Percentiles rank a stretch among this genome's conserved stretches.
These are phyloP conservation scores for Penicillium macrosclerotiorum DNA, from an alignment of 495 filamentous ascomycete species.

Conservation along the genomic window DNA sequence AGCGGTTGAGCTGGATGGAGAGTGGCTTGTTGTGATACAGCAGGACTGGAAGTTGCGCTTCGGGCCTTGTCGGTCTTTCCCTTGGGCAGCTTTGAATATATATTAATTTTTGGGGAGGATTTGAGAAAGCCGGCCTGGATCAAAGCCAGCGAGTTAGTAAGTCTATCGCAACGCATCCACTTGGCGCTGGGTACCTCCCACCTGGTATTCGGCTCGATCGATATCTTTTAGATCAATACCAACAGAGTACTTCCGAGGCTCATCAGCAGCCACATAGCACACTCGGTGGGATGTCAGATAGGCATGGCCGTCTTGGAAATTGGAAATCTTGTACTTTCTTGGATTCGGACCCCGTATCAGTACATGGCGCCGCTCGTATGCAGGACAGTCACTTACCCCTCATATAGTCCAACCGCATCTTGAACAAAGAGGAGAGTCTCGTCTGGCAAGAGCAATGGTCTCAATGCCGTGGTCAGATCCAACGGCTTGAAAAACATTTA, in stretches of 20 bases:
- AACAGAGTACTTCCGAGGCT: constrained; percentile 81
- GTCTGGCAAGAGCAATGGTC: constrained; percentile 86
- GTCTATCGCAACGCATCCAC: not conserved
- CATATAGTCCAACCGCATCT: constrained; percentile 94
- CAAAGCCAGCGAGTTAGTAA: constrained; percentile 1
- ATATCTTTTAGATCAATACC: constrained; percentile 87
- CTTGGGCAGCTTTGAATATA: constrained; percentile 76
- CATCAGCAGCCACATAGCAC: constrained; percentile 89
- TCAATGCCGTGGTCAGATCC: constrained; percentile 91
- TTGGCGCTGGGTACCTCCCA: constrained; percentile 46
- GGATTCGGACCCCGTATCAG: constrained; percentile 3
- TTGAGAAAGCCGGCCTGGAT: constrained; percentile 86
- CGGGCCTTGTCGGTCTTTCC: constrained; percentile 34
- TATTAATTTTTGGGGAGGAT: constrained; percentile 88
- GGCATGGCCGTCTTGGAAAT: constrained; percentile 90
- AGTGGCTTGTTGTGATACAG: constrained; percentile 23
- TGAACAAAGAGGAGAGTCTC: constrained; percentile 92
- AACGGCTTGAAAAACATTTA: constrained; percentile 95
- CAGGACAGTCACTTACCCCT: constrained; percentile 67
- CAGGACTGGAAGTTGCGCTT: constrained; percentile 34
- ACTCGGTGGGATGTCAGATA: constrained; percentile 94
- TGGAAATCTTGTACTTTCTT: constrained; percentile 93
- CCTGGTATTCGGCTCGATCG: constrained; percentile 88
- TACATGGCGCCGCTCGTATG: constrained; percentile 12
- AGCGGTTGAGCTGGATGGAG: constrained; percentile 19